Evolutionary conservation across 768 basidiomycete genomes (phyloP).

Genomic region (Calocera cornea): DNA sequence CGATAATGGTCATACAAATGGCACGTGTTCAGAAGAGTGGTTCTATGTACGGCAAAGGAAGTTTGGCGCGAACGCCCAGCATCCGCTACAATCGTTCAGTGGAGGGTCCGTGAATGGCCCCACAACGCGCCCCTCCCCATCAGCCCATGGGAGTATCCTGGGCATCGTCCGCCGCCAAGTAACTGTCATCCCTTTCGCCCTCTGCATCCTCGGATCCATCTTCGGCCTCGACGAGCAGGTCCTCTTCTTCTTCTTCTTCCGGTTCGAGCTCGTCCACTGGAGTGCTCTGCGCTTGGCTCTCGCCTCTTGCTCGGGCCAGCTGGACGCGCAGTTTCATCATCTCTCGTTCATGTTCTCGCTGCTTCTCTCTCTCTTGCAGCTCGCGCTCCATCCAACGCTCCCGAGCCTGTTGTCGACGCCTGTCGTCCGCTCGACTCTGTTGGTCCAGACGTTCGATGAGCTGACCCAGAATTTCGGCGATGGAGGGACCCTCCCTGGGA

Average conservation of each 20-base stretch:
- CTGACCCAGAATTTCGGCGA: background rate
- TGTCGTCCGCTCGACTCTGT: background rate
- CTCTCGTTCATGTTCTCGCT: background rate
- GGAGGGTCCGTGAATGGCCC: background rate
- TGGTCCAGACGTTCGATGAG: background rate
- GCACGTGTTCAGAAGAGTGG: background rate
- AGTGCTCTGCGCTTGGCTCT: background rate
- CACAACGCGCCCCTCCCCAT: background rate
- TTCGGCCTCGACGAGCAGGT: background rate
- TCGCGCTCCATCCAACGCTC: background rate
- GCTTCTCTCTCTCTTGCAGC: constrained; percentile 1
- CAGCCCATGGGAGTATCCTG: background rate
- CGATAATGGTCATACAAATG: background rate
- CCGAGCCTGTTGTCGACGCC: background rate
- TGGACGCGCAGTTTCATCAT: background rate
- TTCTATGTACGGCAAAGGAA: background rate
- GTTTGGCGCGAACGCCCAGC: background rate
- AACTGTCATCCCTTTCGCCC: constrained; percentile 3
- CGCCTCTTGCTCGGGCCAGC: background rate
- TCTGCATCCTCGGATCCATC: constrained; percentile 1
- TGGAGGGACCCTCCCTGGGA: background rate
- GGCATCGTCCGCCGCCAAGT: background rate
- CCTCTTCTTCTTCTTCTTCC: constrained; percentile 1
- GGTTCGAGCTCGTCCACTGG: background rate
- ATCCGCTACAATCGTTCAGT: constrained; percentile 1